Conservation (phyloP, 78 protist species). For the Planoprotostelium fungivorum region DNA sequence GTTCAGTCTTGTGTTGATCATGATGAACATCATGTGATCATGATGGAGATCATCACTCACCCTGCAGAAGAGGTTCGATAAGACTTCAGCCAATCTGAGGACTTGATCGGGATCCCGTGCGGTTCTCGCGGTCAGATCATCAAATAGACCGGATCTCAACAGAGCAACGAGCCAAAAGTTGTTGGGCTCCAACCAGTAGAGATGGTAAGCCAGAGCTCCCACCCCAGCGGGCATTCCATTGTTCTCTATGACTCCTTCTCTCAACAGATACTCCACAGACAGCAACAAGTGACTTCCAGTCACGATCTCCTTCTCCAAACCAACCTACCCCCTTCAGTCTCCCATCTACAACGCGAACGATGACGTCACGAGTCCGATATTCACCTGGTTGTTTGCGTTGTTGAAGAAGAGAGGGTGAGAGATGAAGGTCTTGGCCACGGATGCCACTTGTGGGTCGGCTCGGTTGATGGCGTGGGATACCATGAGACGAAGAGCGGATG, state of each 20-base stretch:
- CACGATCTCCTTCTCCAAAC: not conserved
- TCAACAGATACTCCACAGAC: conserved; percentile 21
- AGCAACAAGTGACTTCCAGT: conserved; percentile 10
- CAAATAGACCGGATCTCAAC: conserved; percentile 19
- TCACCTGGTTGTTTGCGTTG: not conserved
- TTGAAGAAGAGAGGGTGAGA: not conserved
- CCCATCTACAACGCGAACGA: not conserved
- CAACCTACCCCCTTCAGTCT: not conserved
- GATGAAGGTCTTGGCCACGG: not conserved
- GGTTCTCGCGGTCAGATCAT: not conserved
- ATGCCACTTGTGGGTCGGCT: not conserved
- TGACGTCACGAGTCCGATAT: too few species aligned
- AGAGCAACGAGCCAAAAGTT: conserved; percentile 15
- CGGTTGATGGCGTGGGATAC: not conserved
- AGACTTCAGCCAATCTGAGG: not conserved
- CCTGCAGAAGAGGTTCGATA: not conserved
- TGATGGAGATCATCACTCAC: too few species aligned
- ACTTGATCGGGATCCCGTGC: not conserved
- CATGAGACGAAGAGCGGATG: conserved; percentile 7
- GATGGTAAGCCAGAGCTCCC: conserved; percentile 27
- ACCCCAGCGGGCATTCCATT: conserved; percentile 7
- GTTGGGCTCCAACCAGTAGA: conserved; percentile 35
- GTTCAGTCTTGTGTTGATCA: not conserved
- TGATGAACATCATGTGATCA: too few species aligned
- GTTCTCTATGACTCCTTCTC: not conserved